These are phyloP conservation scores for Sphaerosporella brunnea DNA, from an alignment of 495 filamentous ascomycete species.

Conservation along the genomic window DNA sequence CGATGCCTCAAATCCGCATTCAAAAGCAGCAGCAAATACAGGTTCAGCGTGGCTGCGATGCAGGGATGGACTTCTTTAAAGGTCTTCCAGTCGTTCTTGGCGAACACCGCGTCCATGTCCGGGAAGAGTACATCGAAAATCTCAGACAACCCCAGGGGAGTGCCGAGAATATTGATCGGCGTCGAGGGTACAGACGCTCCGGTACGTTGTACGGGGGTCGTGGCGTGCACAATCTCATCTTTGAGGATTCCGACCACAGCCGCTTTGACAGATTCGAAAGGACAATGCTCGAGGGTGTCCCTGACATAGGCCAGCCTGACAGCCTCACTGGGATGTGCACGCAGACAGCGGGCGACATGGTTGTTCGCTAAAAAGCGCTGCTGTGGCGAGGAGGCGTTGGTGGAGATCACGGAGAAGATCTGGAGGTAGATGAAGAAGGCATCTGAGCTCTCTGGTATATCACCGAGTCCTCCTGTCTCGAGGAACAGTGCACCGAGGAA, in stretches of 20 bases:
- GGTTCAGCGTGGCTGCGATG: conserved; percentile 35
- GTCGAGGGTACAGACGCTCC: conserved; percentile 8
- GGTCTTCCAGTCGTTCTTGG: conserved; percentile 23
- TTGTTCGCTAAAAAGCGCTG: conserved; percentile 56
- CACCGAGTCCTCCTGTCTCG: conserved; percentile 16
- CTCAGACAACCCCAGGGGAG: conserved; percentile 16
- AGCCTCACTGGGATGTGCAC: conserved; percentile 53
- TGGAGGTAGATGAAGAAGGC: conserved; percentile 41
- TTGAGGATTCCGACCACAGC: conserved; percentile 75
- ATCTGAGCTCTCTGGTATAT: conserved; percentile 30
- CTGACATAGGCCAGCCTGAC: conserved; percentile 59
- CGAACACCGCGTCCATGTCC: conserved; percentile 11
- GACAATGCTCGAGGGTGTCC: conserved; percentile 64
- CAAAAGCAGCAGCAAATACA: conserved; percentile 33
- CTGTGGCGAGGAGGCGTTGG: conserved; percentile 47
- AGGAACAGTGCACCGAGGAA: conserved; percentile 20
- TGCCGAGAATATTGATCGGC: conserved; percentile 18
- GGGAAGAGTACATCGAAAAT: conserved; percentile 18
- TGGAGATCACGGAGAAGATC: conserved; percentile 43
- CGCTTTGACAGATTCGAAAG: conserved; percentile 58
- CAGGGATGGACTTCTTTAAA: conserved; percentile 32
- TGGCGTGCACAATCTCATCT: conserved; percentile 42
- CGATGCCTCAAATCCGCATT: conserved; percentile 5
- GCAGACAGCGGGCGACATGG: conserved; percentile 54
- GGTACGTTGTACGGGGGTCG: conserved; percentile 18